A percentile compares a stretch with the other conserved stretches of the same genome.
Evolutionary conservation across 495 filamentous ascomycete genomes (phyloP).

Genomic region (Lophium mytilinum): DNA sequence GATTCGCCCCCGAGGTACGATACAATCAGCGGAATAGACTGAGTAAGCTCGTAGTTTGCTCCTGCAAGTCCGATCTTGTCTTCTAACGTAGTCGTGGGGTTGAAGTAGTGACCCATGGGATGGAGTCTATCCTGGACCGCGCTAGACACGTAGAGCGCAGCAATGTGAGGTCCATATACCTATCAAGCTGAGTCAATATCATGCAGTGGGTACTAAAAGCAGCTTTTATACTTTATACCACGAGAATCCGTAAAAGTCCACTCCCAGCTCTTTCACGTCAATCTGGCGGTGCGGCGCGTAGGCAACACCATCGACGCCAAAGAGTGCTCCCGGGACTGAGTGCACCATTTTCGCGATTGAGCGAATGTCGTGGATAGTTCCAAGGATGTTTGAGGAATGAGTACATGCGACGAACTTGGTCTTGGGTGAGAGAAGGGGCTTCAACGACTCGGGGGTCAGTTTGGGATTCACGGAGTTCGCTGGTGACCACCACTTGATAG

Average conservation of each 20-base stretch:
- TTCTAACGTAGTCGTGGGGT: constrained; percentile 46
- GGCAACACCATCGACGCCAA: constrained; percentile 57
- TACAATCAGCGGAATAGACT: constrained; percentile 48
- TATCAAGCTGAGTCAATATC: constrained; percentile 10
- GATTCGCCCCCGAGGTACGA: constrained; percentile 43
- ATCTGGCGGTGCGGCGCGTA: constrained; percentile 61
- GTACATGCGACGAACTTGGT: constrained; percentile 62
- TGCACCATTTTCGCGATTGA: constrained; percentile 48
- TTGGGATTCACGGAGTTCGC: constrained; percentile 41
- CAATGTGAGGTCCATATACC: constrained; percentile 65
- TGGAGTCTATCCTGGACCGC: constrained; percentile 41
- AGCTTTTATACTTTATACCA: constrained; percentile 56
- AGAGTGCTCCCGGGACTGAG: constrained; percentile 38
- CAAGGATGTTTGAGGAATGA: constrained; percentile 63
- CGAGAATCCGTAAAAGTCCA: constrained; percentile 66
- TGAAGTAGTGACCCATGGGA: constrained; percentile 61
- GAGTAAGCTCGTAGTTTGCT: constrained; percentile 57
- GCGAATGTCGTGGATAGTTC: constrained; percentile 56
- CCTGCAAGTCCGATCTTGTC: constrained; percentile 59
- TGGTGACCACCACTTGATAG: constrained; percentile 60
- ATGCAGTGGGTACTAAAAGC: not conserved
- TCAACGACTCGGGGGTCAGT: constrained; percentile 46
- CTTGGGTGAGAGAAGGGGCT: constrained; percentile 45
- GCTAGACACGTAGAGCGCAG: constrained; percentile 54
- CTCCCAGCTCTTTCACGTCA: constrained; percentile 56